Base-by-base conservation (phyloP, 73 alveolate species). In the Paramecium primaurelia region DNA sequence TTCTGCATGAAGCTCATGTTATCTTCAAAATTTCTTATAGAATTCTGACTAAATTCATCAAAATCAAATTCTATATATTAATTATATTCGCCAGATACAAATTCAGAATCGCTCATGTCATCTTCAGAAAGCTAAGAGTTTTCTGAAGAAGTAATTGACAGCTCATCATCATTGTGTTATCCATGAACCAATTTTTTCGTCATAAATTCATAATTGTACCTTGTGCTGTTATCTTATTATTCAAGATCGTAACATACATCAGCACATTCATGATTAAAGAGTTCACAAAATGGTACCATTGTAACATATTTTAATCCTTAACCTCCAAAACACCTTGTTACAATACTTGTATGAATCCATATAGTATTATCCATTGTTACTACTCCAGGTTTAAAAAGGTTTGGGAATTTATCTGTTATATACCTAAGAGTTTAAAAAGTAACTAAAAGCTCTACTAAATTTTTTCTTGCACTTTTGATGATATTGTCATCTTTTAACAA, bases 201-300 rank as follows among this genome's bases (percentile, higher is more conserved):
- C 49, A 22, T 73, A 22, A 22, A 37, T 6, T 73, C 91, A 25
- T 36, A 38, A 18, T 18, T 18, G 12, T 80, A 38, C 12, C 26
- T 26, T 12, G 37, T 38, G 28, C 58, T 80, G 14, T 26, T 51
- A 80, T 42, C 77, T 10, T 44, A n/a, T 38, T 80, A 80, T 22
- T 44, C 26, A 6, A 59, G 75, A 38, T 34, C 34, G 45, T 80
- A 80, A 38, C 91, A 18, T 8, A 80, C 91, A 89, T 89, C 59
- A 14, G 94, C 77, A 51, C 77, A 71, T 47, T 89, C 94, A 51
- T 89, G 94, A 71, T 89, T 89, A 45, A 89, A 71, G 32, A 89
- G 26, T n/a, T 89, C 94, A 25, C 86, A 77, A 25, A 89, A 71
- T 45, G 94, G 94, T 18, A 89, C 94, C 59, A 89, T 42, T 16